These are phyloP conservation scores for Chaetomiaceae sp. DNA, from an alignment of 2,329 filamentous ascomycete genomes.

Conservation along the genomic window DNA sequence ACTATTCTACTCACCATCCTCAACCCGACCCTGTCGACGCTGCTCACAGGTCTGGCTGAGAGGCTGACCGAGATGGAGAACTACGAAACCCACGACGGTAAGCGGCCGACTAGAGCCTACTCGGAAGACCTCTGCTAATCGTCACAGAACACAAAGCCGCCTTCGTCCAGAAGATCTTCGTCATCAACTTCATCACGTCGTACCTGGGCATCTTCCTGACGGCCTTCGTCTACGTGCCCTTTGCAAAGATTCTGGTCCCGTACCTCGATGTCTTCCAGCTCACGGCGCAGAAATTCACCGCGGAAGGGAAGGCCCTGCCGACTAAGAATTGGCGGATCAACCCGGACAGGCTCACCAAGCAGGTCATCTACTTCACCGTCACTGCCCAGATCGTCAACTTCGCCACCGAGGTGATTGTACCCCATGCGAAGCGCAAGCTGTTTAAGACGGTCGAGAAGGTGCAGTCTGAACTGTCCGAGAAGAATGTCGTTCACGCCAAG, in stretches of 20 bases:
- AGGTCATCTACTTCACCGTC: conserved; percentile 94
- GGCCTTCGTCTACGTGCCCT: conserved; percentile 91
- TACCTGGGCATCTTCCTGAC: conserved; percentile 91
- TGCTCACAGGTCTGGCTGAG: conserved; percentile 73
- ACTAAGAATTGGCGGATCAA: conserved; percentile 73
- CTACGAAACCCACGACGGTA: conserved; percentile 77
- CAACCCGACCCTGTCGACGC: conserved; percentile 70
- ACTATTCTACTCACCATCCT: conserved; percentile 80
- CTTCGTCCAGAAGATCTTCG: conserved; percentile 87
- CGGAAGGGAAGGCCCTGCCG: conserved; percentile 67
- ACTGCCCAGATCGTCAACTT: conserved; percentile 90
- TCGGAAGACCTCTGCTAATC: conserved; percentile 12
- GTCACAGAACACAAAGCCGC: conserved; percentile 68
- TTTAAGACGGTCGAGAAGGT: conserved; percentile 76
- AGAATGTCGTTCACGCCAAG: conserved; percentile 45
- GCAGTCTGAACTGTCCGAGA: conserved; percentile 55
- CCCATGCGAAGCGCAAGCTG: conserved; percentile 74
- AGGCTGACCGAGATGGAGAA: conserved; percentile 81
- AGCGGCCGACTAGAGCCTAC: conserved; percentile 6
- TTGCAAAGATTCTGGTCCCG: conserved; percentile 77
- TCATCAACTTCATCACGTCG: conserved; percentile 94
- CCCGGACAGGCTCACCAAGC: conserved; percentile 74
- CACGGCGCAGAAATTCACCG: conserved; percentile 69
- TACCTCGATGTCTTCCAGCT: conserved; percentile 78
- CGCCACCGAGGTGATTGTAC: conserved; percentile 76